These are phyloP conservation scores for Venturia carpophila DNA, from an alignment of 2,329 filamentous ascomycete species.

Conservation along the genomic window DNA sequence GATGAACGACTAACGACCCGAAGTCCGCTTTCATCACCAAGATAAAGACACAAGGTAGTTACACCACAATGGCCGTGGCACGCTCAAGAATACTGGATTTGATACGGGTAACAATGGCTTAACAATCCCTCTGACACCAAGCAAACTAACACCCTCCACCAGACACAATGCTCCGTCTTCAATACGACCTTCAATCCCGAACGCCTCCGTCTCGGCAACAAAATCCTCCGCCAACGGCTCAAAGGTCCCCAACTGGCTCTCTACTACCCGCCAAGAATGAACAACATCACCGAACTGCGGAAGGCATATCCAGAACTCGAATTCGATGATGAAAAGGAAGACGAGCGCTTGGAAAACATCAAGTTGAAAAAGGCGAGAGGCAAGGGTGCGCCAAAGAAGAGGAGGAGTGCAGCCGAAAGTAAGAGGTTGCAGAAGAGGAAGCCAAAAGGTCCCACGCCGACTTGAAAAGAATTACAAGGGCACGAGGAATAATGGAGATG, in stretches of 20 bases:
- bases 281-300: constrained; percentile 65
- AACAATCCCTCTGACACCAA: background rate
- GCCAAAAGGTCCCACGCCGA: constrained; percentile 3
- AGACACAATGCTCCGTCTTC: constrained; percentile 44
- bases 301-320: constrained; percentile 60
- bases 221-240: constrained; percentile 80
- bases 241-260: constrained; percentile 72
- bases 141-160: background rate
- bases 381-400: constrained; percentile 85
- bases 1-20: background rate
- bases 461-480: background rate
- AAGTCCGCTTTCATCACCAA: constrained; percentile 4
- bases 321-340: constrained; percentile 66
- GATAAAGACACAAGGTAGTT: background rate
- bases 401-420: constrained; percentile 44
- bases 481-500: background rate
- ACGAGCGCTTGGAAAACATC: constrained; percentile 70
- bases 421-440: constrained; percentile 14
- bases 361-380: constrained; percentile 58
- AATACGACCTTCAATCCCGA: constrained; percentile 85
- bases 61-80: constrained; percentile 42
- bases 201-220: constrained; percentile 75
- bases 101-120: constrained; percentile 56
- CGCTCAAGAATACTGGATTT: constrained; percentile 55
- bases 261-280: constrained; percentile 77